Conservation (phyloP, 1,139 yeast genomes). For the Geotrichum aggregatum region DNA sequence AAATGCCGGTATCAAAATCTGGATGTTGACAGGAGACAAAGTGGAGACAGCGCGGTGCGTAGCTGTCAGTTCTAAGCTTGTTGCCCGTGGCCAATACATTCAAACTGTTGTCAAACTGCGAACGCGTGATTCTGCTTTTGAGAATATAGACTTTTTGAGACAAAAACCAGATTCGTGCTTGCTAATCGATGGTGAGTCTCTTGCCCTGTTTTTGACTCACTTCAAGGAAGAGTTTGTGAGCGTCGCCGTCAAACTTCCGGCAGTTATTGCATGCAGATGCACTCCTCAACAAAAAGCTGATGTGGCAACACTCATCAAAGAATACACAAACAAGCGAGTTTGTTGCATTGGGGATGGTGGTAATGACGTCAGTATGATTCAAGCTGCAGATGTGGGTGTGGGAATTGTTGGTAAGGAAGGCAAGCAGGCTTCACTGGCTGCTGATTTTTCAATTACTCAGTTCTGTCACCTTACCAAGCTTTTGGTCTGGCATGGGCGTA, state of each 20-base stretch:
- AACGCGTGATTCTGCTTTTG: conserved; percentile 49
- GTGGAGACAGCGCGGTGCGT: conserved; percentile 98
- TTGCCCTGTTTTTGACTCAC: conserved; percentile 62
- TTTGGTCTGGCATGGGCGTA: conserved; percentile 95
- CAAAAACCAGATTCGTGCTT: conserved; percentile 70
- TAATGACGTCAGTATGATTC: conserved; percentile 98
- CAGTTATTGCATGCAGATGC: conserved; percentile 96
- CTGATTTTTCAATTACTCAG: conserved; percentile 91
- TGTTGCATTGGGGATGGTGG: conserved; percentile 99
- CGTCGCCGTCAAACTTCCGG: conserved; percentile 72
- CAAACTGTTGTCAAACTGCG: conserved; percentile 70
- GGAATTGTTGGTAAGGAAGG: conserved; percentile 99
- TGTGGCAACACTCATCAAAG: conserved; percentile 74
- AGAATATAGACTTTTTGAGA: conserved; percentile 65
- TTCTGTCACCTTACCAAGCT: conserved; percentile 85
- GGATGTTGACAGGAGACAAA: conserved; percentile 99
- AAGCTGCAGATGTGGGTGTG: conserved; percentile 97
- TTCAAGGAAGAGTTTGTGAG: conserved; percentile 69
- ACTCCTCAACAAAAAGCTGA: conserved; percentile 99
- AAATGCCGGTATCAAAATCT: conserved; percentile 93
- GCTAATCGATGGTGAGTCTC: conserved; percentile 89
- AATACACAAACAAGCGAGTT: conserved; percentile 78
- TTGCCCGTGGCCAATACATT: conserved; percentile 88
- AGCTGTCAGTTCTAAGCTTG: conserved; percentile 86
- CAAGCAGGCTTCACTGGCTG: conserved; percentile 92